phyloP scores from a whole-genome alignment of 176 grass and related monocot species.

The Raddia distichophylla region DNA sequence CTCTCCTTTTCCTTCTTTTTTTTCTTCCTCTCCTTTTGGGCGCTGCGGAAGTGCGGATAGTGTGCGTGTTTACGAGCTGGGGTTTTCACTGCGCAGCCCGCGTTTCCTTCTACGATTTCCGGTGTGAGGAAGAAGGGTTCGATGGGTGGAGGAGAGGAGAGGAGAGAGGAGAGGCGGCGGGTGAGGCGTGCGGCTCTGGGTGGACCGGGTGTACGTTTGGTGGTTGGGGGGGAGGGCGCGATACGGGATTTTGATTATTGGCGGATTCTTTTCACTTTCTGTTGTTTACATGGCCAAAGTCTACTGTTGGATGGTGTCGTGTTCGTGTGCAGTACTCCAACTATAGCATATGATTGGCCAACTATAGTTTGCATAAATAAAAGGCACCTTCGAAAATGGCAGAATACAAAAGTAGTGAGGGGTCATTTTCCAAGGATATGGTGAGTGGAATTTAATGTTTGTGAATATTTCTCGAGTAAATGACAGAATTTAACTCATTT shows the following conservation, averaged over 20 bases:
- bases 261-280: not conserved
- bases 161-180: not conserved
- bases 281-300: not conserved
- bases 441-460: too few relatives aligned
- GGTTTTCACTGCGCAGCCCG: constrained; percentile 32
- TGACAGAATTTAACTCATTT: too few relatives aligned
- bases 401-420: too few relatives aligned
- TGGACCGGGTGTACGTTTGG: constrained; percentile 36
- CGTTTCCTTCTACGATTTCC: not conserved
- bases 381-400: too few relatives aligned
- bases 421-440: too few relatives aligned
- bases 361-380: too few relatives aligned
- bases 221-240: not conserved
- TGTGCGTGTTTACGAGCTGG: not conserved
- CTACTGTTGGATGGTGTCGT: too few relatives aligned
- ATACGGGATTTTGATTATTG: constrained; percentile 18
- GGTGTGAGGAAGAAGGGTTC: constrained; percentile 33
- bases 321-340: too few relatives aligned
- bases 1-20: constrained; percentile 9
- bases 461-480: too few relatives aligned
- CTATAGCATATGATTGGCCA: too few relatives aligned
- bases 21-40: not conserved
- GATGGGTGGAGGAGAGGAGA: constrained; percentile 7
- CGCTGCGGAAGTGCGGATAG: not conserved
- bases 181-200: not conserved